phyloP scores from a whole-genome alignment of 176 grass and related monocot species.

The Melocanna baccifera region DNA sequence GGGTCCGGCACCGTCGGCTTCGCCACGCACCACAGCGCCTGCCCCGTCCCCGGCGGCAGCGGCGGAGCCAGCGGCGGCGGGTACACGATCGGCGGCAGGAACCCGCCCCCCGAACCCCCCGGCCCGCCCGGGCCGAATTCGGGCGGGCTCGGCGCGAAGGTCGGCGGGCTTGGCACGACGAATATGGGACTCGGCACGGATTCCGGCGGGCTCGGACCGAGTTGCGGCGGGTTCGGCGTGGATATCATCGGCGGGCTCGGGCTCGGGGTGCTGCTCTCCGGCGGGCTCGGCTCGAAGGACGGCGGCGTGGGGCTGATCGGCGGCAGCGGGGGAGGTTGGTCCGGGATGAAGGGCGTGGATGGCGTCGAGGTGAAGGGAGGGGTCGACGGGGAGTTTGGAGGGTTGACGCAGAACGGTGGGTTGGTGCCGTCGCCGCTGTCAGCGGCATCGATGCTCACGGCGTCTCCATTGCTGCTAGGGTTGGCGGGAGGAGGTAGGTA shows the following conservation, averaged over 20 bases:
- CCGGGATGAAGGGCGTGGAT: constrained; percentile 11
- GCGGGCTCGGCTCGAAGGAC: constrained; percentile 55
- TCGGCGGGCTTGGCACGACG: constrained; percentile 31
- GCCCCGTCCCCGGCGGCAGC: constrained; percentile 32
- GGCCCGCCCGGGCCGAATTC: not conserved
- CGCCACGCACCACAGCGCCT: constrained; percentile 76
- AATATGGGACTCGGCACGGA: constrained; percentile 33
- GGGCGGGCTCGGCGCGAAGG: constrained; percentile 28
- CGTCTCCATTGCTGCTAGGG: not conserved
- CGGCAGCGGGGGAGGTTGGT: constrained; percentile 40
- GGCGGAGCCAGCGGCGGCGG: constrained; percentile 69
- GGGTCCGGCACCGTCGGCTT: constrained; percentile 91
- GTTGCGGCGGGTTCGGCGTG: constrained; percentile 26
- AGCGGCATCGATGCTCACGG: constrained; percentile 17
- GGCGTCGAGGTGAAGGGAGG: constrained; percentile 33
- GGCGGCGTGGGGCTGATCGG: constrained; percentile 37
- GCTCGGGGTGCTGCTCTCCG: not conserved
- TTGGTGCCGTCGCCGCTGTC: not conserved
- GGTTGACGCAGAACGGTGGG: constrained; percentile 59
- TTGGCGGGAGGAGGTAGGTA: not conserved
- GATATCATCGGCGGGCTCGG: constrained; percentile 3
- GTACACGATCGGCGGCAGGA: constrained; percentile 76
- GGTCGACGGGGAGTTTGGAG: constrained; percentile 23
- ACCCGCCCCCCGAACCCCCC: not conserved
- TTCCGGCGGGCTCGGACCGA: constrained; percentile 26